Percentiles rank a stretch among this genome's conserved stretches.
phyloP scores from a whole-genome alignment of 768 basidiomycete species.

The Cystobasidium tubakii region DNA sequence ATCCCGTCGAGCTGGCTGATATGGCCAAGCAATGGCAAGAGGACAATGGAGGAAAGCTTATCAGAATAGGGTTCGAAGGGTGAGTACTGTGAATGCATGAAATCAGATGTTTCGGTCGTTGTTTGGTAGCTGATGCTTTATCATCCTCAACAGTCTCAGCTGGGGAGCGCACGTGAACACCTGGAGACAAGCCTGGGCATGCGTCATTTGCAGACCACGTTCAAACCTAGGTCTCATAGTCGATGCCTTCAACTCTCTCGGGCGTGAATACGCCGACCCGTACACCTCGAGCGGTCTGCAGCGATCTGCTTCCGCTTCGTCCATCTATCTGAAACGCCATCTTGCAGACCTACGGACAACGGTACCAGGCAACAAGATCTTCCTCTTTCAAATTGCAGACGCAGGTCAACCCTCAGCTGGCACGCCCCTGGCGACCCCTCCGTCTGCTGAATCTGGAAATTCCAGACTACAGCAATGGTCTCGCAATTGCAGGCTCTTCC shows the following conservation, averaged over 20 bases:
- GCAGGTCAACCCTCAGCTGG: conserved; percentile 40
- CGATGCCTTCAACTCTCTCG: conserved; percentile 52
- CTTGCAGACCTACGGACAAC: conserved; percentile 47
- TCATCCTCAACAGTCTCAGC: conserved; percentile 46
- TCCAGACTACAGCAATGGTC: conserved; percentile 49
- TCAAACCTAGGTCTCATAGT: conserved; percentile 52
- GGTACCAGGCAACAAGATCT: conserved; percentile 51
- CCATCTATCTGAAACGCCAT: conserved; percentile 42
- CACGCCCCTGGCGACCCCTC: conserved; percentile 39
- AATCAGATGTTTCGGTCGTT: no score
- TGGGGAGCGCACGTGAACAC: conserved; percentile 50
- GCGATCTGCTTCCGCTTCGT: conserved; percentile 38
- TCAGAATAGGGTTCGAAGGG: conserved; percentile 44
- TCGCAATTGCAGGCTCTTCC: conserved; percentile 51
- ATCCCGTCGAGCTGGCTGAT: conserved; percentile 49
- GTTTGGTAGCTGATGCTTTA: no score
- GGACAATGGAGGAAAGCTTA: conserved; percentile 44
- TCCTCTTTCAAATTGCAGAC: conserved; percentile 53
- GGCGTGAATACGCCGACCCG: conserved; percentile 52
- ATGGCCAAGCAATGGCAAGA: conserved; percentile 45
- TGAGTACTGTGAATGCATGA: no score
- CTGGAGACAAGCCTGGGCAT: conserved; percentile 52
- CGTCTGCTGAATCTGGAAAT: conserved; percentile 39
- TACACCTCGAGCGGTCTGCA: conserved; percentile 45
- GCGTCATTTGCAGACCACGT: conserved; percentile 48